Percentiles rank a stretch among this genome's conserved stretches.
Conservation (phyloP, 139 green algal species). For the Tetradesmus obliquus region DNA sequence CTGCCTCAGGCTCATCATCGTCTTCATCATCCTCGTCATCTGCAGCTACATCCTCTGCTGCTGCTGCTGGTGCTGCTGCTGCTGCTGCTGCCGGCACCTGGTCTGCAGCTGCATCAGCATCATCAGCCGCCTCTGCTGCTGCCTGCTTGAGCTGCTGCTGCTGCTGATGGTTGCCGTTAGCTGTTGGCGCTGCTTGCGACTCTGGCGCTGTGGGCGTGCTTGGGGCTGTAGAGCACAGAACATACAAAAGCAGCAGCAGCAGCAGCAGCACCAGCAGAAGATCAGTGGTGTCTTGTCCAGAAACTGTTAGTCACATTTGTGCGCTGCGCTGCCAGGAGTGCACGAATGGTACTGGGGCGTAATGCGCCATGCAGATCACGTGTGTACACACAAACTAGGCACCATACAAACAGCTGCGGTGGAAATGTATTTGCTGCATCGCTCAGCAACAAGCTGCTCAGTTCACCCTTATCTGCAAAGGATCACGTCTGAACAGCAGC, state of each 20-base stretch:
- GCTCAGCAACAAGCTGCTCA: too few species aligned
- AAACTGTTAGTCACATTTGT: too few species aligned
- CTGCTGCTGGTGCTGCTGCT: conserved; percentile 26
- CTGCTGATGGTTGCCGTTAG: conserved; percentile 5
- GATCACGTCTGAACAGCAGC: neutral
- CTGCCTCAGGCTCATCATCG: neutral
- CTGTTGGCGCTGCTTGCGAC: neutral
- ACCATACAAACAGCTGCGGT: too few species aligned
- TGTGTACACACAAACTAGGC: too few species aligned
- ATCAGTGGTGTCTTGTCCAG: too few species aligned
- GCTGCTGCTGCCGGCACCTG: neutral
- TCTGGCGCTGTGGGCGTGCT: neutral
- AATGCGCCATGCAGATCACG: neutral
- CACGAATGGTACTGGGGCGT: neutral
- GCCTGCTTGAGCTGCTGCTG: neutral
- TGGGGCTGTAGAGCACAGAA: neutral
- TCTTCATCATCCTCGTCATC: neutral
- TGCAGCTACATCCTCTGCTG: neutral
- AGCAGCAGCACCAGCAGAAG: too few species aligned
- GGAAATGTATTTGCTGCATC: too few species aligned
- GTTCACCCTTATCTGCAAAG: too few species aligned
- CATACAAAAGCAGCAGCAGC: too few species aligned
- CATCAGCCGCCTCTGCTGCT: neutral
- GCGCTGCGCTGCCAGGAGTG: too few species aligned
- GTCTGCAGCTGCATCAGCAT: neutral